Base-by-base conservation (phyloP, 2,329 filamentous ascomycete species). In the Chaetothyriales sp. region DNA sequence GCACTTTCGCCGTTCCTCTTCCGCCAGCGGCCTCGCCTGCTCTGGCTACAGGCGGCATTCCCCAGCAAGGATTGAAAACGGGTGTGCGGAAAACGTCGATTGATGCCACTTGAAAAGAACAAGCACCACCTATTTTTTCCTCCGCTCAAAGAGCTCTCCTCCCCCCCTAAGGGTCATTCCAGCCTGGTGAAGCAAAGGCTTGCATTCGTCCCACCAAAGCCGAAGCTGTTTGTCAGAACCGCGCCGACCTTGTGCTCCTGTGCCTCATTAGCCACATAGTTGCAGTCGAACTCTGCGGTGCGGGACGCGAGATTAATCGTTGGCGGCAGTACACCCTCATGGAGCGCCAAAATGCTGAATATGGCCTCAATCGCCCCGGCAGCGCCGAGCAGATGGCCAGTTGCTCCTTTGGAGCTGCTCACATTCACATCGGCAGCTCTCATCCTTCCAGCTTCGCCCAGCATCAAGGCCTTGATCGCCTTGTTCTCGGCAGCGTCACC, bases 161-260 rank as follows among this genome's bases (percentile, higher is more conserved):
- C 22, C 6, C 22, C 22, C 12, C 25, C 43, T 12, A n/a, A n/a
- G n/a, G n/a, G n/a, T 26, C 12, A 45, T 45, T 45, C 9, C 43
- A 6, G 10, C 10, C 43, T 20, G 7, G 43, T 20, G 45, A 60
- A 60, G 49, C 57, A 59, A 39, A 98, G 70, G 49, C 81, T 88
- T 43, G 90, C 89, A 69, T 98, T 98, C 1, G 90, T 96, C 15
- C 92, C 92, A 9, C 92, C 92, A 70, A 98, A 98, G 0, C 92
- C 92, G 69, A 98, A 98, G 64, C 90, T 96, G 63, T 98, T 98
- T 2, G 86, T 92, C 52, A 98, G 61, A 4, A 85, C 86, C 19
- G 90, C 82, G 51, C 79, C 70, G 9, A 96, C 78, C 2, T 73
- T 64, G 57, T 79, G 81, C 49, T 83, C 66, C 66, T 95, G 89